Base-by-base conservation (phyloP, 192 early-diverging fungal species). In the Spinellus fusiger region DNA sequence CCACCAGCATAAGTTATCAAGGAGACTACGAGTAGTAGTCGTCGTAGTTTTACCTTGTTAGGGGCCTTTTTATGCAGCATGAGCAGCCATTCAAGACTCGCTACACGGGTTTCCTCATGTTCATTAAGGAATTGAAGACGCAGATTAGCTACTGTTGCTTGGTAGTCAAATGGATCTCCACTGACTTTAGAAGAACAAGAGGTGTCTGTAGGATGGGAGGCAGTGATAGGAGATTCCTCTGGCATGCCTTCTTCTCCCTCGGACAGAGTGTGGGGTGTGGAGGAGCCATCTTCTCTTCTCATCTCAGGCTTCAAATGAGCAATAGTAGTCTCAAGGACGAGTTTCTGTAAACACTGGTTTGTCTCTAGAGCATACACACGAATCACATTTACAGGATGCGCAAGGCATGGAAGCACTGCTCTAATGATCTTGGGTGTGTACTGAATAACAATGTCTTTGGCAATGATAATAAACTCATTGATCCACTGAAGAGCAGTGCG, bases 31-130 rank as follows among this genome's bases (percentile, higher is more conserved):
- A n/a, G n/a, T n/a, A n/a, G 26, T 10, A 10, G 18, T 2, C 20
- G 2, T 20, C 1, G 22, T 10, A 8, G 44, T 60, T 50, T 23
- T 55, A 89, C 84, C 77, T 83, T 81, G 48, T 82, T 84, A 0
- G 95, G 94, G 7, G 93, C 88, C 60, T 95, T 95, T 50, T 86
- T 89, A 65, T 99, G 95, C 37, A 99, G 71, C 86, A 98, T 93
- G n/a, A 95, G 66, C 10, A 99, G 76, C 98, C 98, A 99, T 32
- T 95, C 94, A 68, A 99, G 75, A 31, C 90, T 88, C 0, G 93
- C 90, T 3, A 94, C 81, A 31, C 95, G 79, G 0, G 98, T 96
- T 56, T 94, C 92, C 69, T 98, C 96, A 56, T 91, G 86, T 56
- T 92, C 89, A 69, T 97, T 90, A 58, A 85, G 73, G 54, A 90